Conservation (phyloP, 768 basidiomycete genomes). For the Chiua virens region DNA sequence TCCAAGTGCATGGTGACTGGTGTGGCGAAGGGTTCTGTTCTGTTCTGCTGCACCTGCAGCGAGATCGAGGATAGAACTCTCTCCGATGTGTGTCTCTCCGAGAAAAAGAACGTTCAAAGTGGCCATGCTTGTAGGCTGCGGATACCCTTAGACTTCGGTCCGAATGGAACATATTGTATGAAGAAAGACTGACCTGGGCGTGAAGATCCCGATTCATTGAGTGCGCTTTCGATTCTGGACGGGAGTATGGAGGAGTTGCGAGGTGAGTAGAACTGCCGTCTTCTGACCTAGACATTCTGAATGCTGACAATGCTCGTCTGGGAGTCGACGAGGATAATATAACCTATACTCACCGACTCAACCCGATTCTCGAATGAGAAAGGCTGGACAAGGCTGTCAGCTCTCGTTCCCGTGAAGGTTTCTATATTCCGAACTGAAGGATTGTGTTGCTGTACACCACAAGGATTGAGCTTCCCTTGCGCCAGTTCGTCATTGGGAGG, state of each 20-base stretch:
- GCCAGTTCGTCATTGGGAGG: background rate
- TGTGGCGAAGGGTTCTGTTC: background rate
- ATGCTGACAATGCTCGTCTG: background rate
- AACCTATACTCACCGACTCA: constrained; percentile 9
- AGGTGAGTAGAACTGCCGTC: constrained; percentile 4
- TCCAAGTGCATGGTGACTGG: background rate
- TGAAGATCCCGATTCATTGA: constrained; percentile 5
- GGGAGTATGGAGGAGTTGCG: constrained; percentile 11
- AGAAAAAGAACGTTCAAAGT: constrained; percentile 19
- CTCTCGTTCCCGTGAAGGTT: background rate
- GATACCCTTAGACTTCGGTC: constrained; percentile 3
- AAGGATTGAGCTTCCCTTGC: background rate
- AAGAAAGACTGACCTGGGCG: constrained; percentile 11
- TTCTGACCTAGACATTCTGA: constrained; percentile 21
- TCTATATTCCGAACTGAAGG: background rate
- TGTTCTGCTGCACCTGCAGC: constrained; percentile 6
- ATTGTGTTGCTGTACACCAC: constrained; percentile 1
- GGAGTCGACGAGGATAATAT: background rate
- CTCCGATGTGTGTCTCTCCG: constrained; percentile 20
- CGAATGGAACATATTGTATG: background rate
- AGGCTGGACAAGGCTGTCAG: background rate
- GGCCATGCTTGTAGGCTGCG: constrained; percentile 6
- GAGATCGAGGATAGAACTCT: constrained; percentile 21
- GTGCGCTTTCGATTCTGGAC: constrained; percentile 6
- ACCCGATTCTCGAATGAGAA: background rate